A percentile compares a stretch with the other conserved stretches of the same genome.
Evolutionary conservation across 2,329 filamentous ascomycete species (phyloP).

Genomic region (Phialophora macrospora): DNA sequence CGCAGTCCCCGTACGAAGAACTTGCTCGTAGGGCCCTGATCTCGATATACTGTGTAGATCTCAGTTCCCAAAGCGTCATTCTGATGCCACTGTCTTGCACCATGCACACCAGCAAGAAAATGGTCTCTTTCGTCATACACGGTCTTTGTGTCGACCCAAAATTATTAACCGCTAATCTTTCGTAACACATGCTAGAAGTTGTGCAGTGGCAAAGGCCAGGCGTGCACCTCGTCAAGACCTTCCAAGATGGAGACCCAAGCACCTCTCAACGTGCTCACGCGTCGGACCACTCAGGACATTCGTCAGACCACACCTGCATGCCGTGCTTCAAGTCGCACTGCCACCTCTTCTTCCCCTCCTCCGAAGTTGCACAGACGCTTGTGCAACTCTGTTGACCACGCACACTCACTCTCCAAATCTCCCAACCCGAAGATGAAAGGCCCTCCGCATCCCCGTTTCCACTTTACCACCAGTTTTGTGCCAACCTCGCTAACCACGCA

Average conservation of each 20-base stretch:
- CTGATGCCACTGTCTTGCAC: neutral
- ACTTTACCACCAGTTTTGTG: neutral
- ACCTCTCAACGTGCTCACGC: constrained; percentile 19
- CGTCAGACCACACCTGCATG: constrained; percentile 20
- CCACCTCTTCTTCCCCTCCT: neutral
- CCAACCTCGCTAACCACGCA: neutral
- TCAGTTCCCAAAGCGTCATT: neutral
- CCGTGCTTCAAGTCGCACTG: neutral
- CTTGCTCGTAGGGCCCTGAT: neutral
- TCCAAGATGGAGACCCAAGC: constrained; percentile 13
- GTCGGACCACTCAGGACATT: constrained; percentile 16
- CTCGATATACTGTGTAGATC: constrained; percentile 3
- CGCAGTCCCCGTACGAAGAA: neutral
- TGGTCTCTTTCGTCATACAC: neutral
- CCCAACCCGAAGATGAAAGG: neutral
- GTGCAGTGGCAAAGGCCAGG: constrained; percentile 2
- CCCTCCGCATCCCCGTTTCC: neutral
- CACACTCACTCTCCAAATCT: neutral
- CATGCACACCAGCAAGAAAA: neutral
- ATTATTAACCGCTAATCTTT: neutral
- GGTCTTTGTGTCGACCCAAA: neutral
- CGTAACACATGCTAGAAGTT: constrained; percentile 3
- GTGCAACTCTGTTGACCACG: neutral
- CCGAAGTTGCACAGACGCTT: neutral
- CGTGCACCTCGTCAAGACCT: neutral